Evolutionary conservation across 2,329 filamentous ascomycete genomes (phyloP).

Genomic region (Trichophaea hybrida): DNA sequence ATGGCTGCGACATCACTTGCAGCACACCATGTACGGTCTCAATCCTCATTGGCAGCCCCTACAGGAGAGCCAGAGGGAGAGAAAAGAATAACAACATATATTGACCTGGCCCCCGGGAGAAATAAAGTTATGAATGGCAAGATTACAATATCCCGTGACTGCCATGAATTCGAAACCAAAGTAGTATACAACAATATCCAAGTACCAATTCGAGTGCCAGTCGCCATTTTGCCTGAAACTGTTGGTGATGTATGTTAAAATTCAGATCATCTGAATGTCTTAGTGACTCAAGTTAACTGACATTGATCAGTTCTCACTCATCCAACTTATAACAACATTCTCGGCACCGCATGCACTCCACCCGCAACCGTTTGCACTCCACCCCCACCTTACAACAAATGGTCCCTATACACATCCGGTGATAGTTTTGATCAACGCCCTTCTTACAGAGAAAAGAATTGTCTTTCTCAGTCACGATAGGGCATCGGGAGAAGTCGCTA

Average conservation of each 20-base stretch:
- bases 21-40: constrained; percentile 27
- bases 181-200: constrained; percentile 94
- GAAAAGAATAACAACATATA: constrained; percentile 25
- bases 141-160: constrained; percentile 51
- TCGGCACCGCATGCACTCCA: constrained; percentile 54
- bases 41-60: constrained; percentile 8
- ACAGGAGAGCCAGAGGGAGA: constrained; percentile 18
- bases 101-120: constrained; percentile 25
- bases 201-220: constrained; percentile 90
- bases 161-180: constrained; percentile 91
- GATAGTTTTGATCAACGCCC: constrained; percentile 83
- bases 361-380: constrained; percentile 69
- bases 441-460: constrained; percentile 89
- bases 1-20: constrained; percentile 32
- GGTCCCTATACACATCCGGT: constrained; percentile 84
- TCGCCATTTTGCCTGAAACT: constrained; percentile 83
- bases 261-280: not conserved
- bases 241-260: constrained; percentile 52
- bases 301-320: constrained; percentile 57
- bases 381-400: constrained; percentile 86
- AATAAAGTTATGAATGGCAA: constrained; percentile 26
- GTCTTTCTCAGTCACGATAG: constrained; percentile 93
- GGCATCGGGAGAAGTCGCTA: constrained; percentile 87
- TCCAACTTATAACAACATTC: constrained; percentile 95
- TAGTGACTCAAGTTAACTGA: constrained; percentile 9